A percentile compares a stretch with the other conserved stretches of the same genome.
These are phyloP conservation scores for Anisogramma anomala DNA, from an alignment of 2,329 filamentous ascomycete species.

Conservation along the genomic window DNA sequence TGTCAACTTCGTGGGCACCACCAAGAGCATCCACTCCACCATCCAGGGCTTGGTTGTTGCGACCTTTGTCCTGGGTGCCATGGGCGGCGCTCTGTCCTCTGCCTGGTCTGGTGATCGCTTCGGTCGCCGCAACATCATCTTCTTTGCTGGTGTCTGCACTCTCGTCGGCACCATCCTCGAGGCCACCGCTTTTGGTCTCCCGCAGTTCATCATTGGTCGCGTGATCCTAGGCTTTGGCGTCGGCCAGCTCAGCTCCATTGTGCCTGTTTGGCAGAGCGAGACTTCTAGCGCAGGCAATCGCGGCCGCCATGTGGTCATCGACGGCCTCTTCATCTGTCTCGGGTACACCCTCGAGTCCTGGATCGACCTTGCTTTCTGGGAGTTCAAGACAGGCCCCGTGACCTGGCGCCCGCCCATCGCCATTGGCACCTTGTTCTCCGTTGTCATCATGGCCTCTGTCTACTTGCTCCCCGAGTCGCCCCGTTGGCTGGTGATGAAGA, in stretches of 20 bases:
- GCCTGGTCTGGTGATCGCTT: conserved; percentile 32
- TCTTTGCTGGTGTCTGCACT: conserved; percentile 36
- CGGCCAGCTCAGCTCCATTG: conserved; percentile 36
- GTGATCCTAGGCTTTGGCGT: conserved; percentile 39
- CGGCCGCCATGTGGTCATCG: conserved; percentile 17
- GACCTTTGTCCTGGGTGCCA: conserved; percentile 17
- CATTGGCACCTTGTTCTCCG: conserved; percentile 11
- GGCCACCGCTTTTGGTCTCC: conserved; percentile 31
- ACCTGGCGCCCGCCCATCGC: conserved; percentile 15
- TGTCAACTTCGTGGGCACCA: conserved; percentile 27
- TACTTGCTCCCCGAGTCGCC: conserved; percentile 15
- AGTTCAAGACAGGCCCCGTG: conserved; percentile 14
- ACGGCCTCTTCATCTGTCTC: conserved; percentile 14
- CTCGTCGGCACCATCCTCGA: conserved; percentile 37
- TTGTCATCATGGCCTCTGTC: conserved; percentile 9
- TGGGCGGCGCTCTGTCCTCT: conserved; percentile 17
- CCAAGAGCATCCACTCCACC: conserved; percentile 29
- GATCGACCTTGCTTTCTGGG: conserved; percentile 15
- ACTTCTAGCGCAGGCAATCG: conserved; percentile 16
- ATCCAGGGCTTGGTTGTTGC: conserved; percentile 19
- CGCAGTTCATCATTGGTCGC: conserved; percentile 39
- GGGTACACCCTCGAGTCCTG: conserved; percentile 15
- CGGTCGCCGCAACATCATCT: conserved; percentile 38
- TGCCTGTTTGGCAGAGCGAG: conserved; percentile 20
- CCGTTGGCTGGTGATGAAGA: conserved; percentile 14